Conservation (phyloP, 2,329 filamentous ascomycete species). For the Ascochyta koolunga region DNA sequence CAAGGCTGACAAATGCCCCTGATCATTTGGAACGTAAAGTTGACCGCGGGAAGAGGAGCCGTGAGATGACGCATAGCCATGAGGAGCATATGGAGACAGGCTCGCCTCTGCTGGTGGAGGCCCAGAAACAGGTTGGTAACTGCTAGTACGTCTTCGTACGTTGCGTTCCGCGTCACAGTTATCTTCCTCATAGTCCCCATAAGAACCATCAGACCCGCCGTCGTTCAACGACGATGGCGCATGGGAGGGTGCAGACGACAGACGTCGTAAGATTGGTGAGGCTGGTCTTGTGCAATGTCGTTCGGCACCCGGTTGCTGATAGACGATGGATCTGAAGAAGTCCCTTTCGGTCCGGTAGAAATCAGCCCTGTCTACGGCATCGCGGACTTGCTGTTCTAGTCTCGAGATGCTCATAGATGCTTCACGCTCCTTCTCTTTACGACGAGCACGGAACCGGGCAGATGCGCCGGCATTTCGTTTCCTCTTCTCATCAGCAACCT, state of each 20-base stretch:
- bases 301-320: conserved; percentile 61
- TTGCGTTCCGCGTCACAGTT: conserved; percentile 41
- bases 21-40: conserved; percentile 19
- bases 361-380: conserved; percentile 71
- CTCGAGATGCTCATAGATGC: conserved; percentile 71
- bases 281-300: conserved; percentile 53
- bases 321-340: conserved; percentile 64
- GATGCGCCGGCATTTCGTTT: conserved; percentile 86
- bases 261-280: conserved; percentile 50
- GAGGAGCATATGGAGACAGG: conserved; percentile 24
- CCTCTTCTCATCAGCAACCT: conserved; percentile 82
- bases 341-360: conserved; percentile 77
- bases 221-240: conserved; percentile 37
- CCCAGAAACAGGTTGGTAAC: conserved; percentile 41
- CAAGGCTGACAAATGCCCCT: conserved; percentile 8
- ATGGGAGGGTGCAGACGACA: conserved; percentile 38
- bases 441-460: conserved; percentile 77
- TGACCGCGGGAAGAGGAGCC: background rate
- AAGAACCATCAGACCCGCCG: conserved; percentile 40
- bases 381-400: conserved; percentile 70
- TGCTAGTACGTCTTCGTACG: conserved; percentile 46
- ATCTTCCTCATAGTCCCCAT: conserved; percentile 42
- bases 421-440: conserved; percentile 82
- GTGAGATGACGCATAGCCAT: conserved; percentile 20
- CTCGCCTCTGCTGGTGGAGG: conserved; percentile 30